Evolutionary conservation across 345 rosid species (phyloP).

Genomic region (Brassica juncea): DNA sequence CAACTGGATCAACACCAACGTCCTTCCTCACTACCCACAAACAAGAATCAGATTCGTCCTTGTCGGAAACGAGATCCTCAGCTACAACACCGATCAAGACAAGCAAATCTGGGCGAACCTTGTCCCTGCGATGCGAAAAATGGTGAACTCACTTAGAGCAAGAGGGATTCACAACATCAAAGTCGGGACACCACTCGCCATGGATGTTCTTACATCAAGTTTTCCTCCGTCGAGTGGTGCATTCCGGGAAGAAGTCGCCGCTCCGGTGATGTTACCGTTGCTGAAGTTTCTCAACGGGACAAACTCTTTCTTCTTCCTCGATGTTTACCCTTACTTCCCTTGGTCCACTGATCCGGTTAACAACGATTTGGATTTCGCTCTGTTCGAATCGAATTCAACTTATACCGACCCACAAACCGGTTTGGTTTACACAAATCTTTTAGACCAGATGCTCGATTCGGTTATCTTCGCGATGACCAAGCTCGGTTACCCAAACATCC

Average conservation of each 20-base stretch:
- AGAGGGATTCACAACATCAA: slow-evolving; percentile 56
- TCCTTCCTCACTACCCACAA: slow-evolving; percentile 52
- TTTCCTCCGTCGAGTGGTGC: slow-evolving; percentile 71
- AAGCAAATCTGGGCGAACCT: slow-evolving; percentile 48
- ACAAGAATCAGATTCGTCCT: slow-evolving; percentile 60
- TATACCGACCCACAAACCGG: slow-evolving; percentile 59
- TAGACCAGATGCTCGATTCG: slow-evolving; percentile 86
- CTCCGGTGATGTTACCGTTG: slow-evolving; percentile 55
- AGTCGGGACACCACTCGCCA: slow-evolving; percentile 73
- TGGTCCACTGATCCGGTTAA: slow-evolving; percentile 56
- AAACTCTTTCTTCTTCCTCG: slow-evolving; percentile 68
- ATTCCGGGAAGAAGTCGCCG: slow-evolving; percentile 57
- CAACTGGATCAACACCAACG: slow-evolving; percentile 53
- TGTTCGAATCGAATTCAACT: slow-evolving; percentile 46
- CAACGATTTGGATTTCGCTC: slow-evolving; percentile 51
- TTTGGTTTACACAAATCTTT: slow-evolving; percentile 59
- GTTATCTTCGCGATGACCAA: slow-evolving; percentile 57
- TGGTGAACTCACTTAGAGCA: slow-evolving; percentile 49
- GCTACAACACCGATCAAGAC: slow-evolving; percentile 50
- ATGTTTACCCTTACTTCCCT: slow-evolving; percentile 78
- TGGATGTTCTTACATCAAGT: slow-evolving; percentile 56
- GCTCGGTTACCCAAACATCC: slow-evolving; percentile 57
- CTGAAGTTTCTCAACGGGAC: slow-evolving; percentile 63
- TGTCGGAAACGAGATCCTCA: slow-evolving; percentile 74
- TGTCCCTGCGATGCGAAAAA: slow-evolving; percentile 66